phyloP scores from a whole-genome alignment of 2,329 filamentous ascomycete species.

The Cercospora beticola region DNA sequence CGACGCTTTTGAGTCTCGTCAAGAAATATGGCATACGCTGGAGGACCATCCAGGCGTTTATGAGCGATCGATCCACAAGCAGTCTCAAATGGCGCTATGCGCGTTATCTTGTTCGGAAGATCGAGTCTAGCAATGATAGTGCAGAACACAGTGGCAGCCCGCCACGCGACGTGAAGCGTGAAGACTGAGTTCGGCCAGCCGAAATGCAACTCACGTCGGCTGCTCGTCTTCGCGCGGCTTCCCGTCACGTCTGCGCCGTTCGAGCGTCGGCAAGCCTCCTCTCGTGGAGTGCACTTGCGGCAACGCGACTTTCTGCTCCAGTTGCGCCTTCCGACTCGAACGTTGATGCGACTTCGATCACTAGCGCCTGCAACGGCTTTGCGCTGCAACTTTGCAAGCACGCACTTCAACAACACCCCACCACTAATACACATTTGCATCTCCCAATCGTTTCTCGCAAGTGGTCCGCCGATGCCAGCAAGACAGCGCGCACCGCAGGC shows the following conservation, averaged over 20 bases:
- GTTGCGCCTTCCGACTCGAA: neutral
- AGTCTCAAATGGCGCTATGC: neutral
- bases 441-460: neutral
- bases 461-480: slow-evolving; percentile 8
- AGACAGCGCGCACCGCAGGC: slow-evolving; percentile 7
- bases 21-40: neutral
- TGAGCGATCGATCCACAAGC: neutral
- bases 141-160: neutral
- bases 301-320: neutral
- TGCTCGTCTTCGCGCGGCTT: neutral
- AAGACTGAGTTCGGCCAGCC: neutral
- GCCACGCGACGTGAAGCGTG: neutral
- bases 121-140: neutral
- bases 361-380: neutral
- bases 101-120: neutral
- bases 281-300: neutral
- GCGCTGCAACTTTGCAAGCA: neutral
- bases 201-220: neutral
- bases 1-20: neutral
- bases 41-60: neutral
- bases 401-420: neutral
- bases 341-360: neutral
- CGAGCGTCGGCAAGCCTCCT: neutral
- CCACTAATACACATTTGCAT: neutral
- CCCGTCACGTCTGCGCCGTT: neutral